Base-by-base conservation (phyloP, 345 rosid species). In the Eucalyptus cloeziana region DNA sequence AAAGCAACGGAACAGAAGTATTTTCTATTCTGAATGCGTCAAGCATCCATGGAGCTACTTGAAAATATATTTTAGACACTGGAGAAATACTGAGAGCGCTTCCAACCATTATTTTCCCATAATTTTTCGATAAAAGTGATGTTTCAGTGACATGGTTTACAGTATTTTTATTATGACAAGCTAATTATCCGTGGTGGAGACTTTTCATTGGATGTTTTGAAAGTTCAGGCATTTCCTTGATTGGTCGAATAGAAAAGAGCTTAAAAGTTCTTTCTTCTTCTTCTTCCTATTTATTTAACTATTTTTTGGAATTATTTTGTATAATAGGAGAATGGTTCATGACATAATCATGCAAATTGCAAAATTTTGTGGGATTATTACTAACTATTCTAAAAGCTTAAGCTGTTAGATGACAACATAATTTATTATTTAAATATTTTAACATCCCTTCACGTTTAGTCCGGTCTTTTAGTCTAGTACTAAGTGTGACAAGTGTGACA, bases 401-500 rank as follows among this genome's bases (percentile, higher is more conserved):
- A 52, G 4, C 5, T 52, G 1, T 52, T 52, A 52, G 1, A 52
- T 52, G 10, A 21, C 7, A 3, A 2, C 25, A 7, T 7, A 52
- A 52, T 7, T 52, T 52, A 52, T 52, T 52, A 52, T 52, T 52
- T 52, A 52, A 52, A 52, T 52, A 52, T 19, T 2, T 52, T 52
- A 9, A 19, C 22, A 52, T 0, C 0, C 10, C 4, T 52, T 52
- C 1, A 52, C 2, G 0, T 52, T 52, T 52, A 19, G 25, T 52
- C 0, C 3, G 25, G 25, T 1, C 0, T 52, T 52, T 19, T 52
- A 21, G 58, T 52, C 10, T 52, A 52, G 1, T 52, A 19, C 58
- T 52, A 52, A 52, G 58, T 52, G 58, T 52, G 24, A 52, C 58
- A 52, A 3, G 58, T 19, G 58, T 52, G 58, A 52, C 0, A 52